phyloP scores from a whole-genome alignment of 768 basidiomycete genomes.

The Tephrocybe rancida region DNA sequence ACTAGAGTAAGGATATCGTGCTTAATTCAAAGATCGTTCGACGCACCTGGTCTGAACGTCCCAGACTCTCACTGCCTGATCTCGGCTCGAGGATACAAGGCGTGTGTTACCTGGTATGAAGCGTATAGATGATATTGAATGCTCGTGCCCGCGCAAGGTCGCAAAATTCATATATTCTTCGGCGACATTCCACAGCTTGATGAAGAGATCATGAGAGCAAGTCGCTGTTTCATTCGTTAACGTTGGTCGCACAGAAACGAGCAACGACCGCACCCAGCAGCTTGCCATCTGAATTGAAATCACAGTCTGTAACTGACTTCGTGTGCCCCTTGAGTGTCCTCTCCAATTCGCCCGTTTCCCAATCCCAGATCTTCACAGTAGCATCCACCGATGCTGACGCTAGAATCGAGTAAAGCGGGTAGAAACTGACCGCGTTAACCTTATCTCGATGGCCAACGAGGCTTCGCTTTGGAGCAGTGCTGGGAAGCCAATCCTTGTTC shows the following conservation, averaged over 20 bases:
- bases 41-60: constrained; percentile 68
- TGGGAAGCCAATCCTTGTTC: constrained; percentile 52
- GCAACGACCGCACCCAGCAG: constrained; percentile 50
- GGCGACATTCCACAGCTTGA: constrained; percentile 45
- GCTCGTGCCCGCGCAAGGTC: constrained; percentile 67
- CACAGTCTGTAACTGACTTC: constrained; percentile 66
- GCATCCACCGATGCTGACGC: constrained; percentile 71
- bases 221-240: constrained; percentile 12
- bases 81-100: constrained; percentile 70
- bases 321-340: constrained; percentile 77
- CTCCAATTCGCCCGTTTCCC: constrained; percentile 79
- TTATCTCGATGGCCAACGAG: constrained; percentile 58
- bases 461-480: constrained; percentile 44
- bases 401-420: constrained; percentile 67
- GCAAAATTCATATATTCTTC: constrained; percentile 27
- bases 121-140: constrained; percentile 69
- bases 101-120: constrained; percentile 69
- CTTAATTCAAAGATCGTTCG: neutral
- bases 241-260: neutral
- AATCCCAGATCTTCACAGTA: constrained; percentile 78
- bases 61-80: constrained; percentile 69
- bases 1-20: neutral
- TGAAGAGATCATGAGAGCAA: constrained; percentile 26
- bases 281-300: constrained; percentile 69
- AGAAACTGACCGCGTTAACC: constrained; percentile 65